Base-by-base conservation (phyloP, 768 basidiomycete species). In the Lyophyllum atratum region DNA sequence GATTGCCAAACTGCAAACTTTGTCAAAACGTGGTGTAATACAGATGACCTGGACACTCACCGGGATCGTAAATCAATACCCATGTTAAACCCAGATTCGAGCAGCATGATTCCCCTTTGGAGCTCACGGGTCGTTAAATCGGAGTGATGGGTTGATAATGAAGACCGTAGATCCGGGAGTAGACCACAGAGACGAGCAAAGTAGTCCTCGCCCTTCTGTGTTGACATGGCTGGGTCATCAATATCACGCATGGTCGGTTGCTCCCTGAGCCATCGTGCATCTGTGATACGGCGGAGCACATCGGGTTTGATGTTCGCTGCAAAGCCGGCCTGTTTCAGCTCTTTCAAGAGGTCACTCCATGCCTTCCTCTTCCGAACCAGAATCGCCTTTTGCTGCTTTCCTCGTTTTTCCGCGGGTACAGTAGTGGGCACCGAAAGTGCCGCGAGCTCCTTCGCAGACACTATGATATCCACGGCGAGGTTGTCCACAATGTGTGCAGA, bases 91-190 rank as follows among this genome's bases (percentile, higher is more conserved):
- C 85, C 81, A 40, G 89, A 93, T 70, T 98, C 94, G 4, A 93
- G 78, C 55, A 90, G 81, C 60, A 83, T 85, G 17, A 90, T 70
- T 7, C 89, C 92, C 59, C 93, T 82, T 66, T 89, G 88, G 17
- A 98, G 76, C 57, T 98, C 96, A 14, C 90, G 87, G n/a, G 92
- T 93, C 10, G 84, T 80, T 46, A 98, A 64, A 66, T 98, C 97
- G 0, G 79, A 68, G 67, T 95, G 91, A 70, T 98, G 96, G 45
- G 78, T 70, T 7, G 81, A 75, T 24, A 93, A 74, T 2, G 82
- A 77, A 5, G 74, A 74, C 44, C 92, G 79, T 26, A 98, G 75
- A 6, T 76, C 75, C 4, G 92, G 88, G 52, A 98, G 80, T 44
- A 81, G 72, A 8, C 80, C 80, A 29, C 81, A 78, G 9, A 95